Conservation (phyloP, 2,329 filamentous ascomycete genomes). For the Davidsoniella australis region DNA sequence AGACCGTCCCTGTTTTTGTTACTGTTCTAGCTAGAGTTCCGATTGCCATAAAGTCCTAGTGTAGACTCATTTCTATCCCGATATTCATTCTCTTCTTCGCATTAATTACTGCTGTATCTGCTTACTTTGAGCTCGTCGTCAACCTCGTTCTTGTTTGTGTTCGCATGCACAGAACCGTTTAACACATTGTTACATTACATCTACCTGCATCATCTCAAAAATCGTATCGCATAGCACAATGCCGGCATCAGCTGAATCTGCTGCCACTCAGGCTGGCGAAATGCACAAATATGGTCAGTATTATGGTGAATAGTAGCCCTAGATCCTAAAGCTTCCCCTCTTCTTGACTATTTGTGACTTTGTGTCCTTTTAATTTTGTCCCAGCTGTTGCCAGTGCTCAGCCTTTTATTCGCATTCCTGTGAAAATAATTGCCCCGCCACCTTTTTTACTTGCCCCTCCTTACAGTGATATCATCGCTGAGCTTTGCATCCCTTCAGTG, state of each 20-base stretch:
- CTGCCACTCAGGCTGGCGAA: conserved; percentile 1
- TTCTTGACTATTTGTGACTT: not conserved
- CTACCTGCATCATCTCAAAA: not conserved
- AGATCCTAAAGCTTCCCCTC: not conserved
- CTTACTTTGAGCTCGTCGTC: not conserved
- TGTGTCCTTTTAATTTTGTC: not conserved
- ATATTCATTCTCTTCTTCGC: too few relatives aligned
- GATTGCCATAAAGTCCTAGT: too few relatives aligned
- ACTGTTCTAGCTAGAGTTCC: too few relatives aligned
- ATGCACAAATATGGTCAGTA: conserved; percentile 16
- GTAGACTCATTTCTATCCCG: too few relatives aligned
- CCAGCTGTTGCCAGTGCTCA: not conserved
- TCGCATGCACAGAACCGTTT: not conserved
- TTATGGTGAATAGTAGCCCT: not conserved
- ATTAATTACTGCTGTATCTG: not conserved
- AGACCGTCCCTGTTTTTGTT: too few relatives aligned
- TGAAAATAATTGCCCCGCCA: not conserved
- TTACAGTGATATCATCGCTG: not conserved
- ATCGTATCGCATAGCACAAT: conserved; percentile 1
- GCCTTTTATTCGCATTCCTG: too few relatives aligned
- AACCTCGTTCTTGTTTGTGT: not conserved
- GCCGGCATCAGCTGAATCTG: conserved; percentile 3
- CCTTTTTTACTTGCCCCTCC: not conserved
- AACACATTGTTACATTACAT: not conserved
- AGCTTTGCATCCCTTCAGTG: not conserved